A percentile compares a stretch with the other conserved stretches of the same genome.
Evolutionary conservation across 495 filamentous ascomycete species (phyloP).

Genomic region (Penicillium mononematosum): DNA sequence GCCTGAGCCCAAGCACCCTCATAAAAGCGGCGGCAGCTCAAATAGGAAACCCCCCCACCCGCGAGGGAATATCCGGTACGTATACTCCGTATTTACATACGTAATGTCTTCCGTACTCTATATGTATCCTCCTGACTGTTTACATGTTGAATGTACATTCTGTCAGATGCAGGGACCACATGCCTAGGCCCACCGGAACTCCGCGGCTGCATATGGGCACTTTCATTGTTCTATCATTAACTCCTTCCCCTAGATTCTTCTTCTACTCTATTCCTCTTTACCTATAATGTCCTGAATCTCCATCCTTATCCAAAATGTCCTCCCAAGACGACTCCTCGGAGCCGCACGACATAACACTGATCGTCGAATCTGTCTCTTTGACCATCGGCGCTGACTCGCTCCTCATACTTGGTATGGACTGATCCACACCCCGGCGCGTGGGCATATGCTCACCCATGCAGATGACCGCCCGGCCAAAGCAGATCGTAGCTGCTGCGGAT

Average conservation of each 20-base stretch:
- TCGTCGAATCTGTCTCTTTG: conserved; percentile 59
- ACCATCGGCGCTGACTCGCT: conserved; percentile 64
- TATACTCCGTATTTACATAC: too few relatives aligned
- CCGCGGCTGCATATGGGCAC: conserved; percentile 7
- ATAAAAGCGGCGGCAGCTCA: too few relatives aligned
- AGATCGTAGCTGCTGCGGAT: conserved; percentile 39
- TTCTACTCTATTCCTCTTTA: neutral
- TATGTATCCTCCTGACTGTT: neutral
- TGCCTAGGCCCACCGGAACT: conserved; percentile 14
- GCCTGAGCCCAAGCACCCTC: too few relatives aligned
- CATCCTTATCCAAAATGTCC: conserved; percentile 28
- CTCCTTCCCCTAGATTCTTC: neutral
- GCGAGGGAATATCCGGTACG: too few relatives aligned
- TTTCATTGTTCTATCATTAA: conserved; percentile 3
- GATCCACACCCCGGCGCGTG: neutral
- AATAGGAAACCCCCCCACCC: too few relatives aligned
- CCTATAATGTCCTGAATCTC: conserved; percentile 4
- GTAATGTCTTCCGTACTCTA: too few relatives aligned
- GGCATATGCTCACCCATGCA: conserved; percentile 14
- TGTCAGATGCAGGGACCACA: conserved; percentile 4
- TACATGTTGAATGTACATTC: neutral
- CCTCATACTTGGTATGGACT: conserved; percentile 57
- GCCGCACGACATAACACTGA: conserved; percentile 45
- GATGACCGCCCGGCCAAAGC: conserved; percentile 37
- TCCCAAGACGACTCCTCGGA: conserved; percentile 21